These are phyloP conservation scores for Monosporascus sp. DNA, from an alignment of 2,329 filamentous ascomycete species.

Conservation along the genomic window DNA sequence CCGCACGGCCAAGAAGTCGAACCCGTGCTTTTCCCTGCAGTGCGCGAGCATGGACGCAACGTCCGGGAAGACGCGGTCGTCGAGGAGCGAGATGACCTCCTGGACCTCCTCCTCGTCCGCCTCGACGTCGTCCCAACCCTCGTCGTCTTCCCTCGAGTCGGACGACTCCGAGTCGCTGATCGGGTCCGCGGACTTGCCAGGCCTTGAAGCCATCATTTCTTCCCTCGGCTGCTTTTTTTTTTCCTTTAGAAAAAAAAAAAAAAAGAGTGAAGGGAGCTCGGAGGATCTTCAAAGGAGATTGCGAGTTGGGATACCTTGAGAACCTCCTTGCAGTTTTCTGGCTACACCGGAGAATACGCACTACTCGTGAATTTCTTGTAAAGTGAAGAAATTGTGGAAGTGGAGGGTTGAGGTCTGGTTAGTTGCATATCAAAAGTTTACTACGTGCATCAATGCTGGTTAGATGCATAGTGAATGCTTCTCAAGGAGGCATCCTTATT, in stretches of 20 bases:
- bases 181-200: constrained; percentile 11
- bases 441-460: background rate
- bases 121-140: constrained; percentile 53
- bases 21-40: constrained; percentile 60
- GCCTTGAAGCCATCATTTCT: constrained; percentile 8
- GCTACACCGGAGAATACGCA: background rate
- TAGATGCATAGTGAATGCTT: background rate
- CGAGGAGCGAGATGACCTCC: constrained; percentile 63
- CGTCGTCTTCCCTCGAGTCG: constrained; percentile 35
- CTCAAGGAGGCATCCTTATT: too few species aligned
- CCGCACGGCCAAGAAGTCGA: constrained; percentile 61
- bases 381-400: constrained; percentile 18
- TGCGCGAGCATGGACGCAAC: constrained; percentile 62
- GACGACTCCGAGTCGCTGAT: constrained; percentile 31
- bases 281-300: background rate
- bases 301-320: too few species aligned
- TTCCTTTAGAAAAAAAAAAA: background rate
- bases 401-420: constrained; percentile 7
- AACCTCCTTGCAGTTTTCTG: too few species aligned
- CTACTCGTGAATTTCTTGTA: constrained; percentile 14
- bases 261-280: background rate
- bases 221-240: background rate
- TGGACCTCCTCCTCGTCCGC: constrained; percentile 54
- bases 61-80: constrained; percentile 60
- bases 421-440: constrained; percentile 12